A percentile compares a stretch with the other conserved stretches of the same genome.
These are phyloP conservation scores for Xylaria grammica DNA, from an alignment of 495 filamentous ascomycete species.

Conservation along the genomic window DNA sequence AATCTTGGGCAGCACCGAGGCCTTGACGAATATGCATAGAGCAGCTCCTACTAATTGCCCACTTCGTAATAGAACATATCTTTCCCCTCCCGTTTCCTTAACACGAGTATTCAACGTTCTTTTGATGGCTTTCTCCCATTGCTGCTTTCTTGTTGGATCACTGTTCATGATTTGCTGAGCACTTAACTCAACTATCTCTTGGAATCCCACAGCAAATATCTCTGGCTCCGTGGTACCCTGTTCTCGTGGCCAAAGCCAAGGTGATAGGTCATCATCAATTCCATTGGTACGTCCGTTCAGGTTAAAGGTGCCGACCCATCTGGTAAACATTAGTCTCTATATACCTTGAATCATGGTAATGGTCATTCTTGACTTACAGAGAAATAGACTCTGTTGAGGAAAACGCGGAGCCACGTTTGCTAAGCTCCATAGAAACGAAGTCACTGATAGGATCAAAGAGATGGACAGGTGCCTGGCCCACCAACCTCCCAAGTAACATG, in stretches of 20 bases:
- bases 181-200: constrained; percentile 95
- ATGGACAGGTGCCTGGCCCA: constrained; percentile 82
- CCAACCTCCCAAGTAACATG: constrained; percentile 80
- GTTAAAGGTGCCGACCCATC: constrained; percentile 93
- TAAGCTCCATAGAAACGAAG: constrained; percentile 76
- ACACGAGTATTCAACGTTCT: constrained; percentile 74
- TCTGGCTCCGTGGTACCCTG: constrained; percentile 65
- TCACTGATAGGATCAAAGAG: constrained; percentile 95
- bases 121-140: constrained; percentile 85
- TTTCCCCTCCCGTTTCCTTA: constrained; percentile 63
- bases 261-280: constrained; percentile 75
- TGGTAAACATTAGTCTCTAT: constrained; percentile 50
- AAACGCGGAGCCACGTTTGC: constrained; percentile 60
- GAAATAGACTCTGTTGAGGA: constrained; percentile 55
- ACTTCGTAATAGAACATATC: constrained; percentile 87
- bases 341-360: constrained; percentile 37
- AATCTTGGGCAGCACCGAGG: constrained; percentile 74
- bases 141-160: constrained; percentile 80
- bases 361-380: constrained; percentile 41
- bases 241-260: constrained; percentile 74
- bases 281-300: constrained; percentile 84
- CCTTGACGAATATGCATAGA: constrained; percentile 85
- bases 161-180: constrained; percentile 99
- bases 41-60: constrained; percentile 96
- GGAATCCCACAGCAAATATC: constrained; percentile 89